phyloP scores from a whole-genome alignment of 1,284 basidiomycete genomes.

The Paramarasmius palmivorus region DNA sequence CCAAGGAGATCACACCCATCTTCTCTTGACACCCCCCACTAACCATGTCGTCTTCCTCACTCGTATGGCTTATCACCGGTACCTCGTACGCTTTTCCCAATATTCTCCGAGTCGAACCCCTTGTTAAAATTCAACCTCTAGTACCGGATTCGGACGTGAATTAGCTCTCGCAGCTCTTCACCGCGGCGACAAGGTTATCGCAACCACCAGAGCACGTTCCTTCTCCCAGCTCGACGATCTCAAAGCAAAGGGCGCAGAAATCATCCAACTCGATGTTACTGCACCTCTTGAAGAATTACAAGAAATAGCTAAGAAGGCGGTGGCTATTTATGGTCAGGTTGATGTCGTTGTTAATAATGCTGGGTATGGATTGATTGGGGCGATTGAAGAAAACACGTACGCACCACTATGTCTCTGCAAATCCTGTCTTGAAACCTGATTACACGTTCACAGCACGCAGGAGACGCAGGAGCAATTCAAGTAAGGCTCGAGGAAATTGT shows the following conservation, averaged over 20 bases:
- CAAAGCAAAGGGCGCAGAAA: slow-evolving; percentile 29
- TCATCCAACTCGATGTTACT: slow-evolving; percentile 38
- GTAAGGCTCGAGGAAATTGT: slow-evolving; percentile 18
- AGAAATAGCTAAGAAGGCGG: slow-evolving; percentile 27
- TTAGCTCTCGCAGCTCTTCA: slow-evolving; percentile 40
- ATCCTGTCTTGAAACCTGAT: no score
- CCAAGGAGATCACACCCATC: no score
- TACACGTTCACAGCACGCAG: slow-evolving; percentile 25
- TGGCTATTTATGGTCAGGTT: slow-evolving; percentile 31
- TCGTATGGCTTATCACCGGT: slow-evolving; percentile 29
- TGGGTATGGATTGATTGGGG: slow-evolving; percentile 28
- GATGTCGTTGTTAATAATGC: slow-evolving; percentile 40
- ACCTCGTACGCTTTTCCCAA: slow-evolving; percentile 20
- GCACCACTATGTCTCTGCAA: slow-evolving; percentile 11
- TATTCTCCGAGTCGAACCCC: neutral
- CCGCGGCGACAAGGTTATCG: slow-evolving; percentile 44
- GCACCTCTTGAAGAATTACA: slow-evolving; percentile 26
- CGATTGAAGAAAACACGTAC: slow-evolving; percentile 28
- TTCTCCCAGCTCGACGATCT: slow-evolving; percentile 31
- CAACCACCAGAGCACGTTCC: slow-evolving; percentile 31
- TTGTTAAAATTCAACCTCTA: slow-evolving; percentile 3
- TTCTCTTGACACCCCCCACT: no score
- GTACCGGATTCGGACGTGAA: slow-evolving; percentile 43
- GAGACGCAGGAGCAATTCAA: slow-evolving; percentile 33
- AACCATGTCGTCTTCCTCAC: slow-evolving; percentile 16